Evolutionary conservation across 2,329 filamentous ascomycete species (phyloP).

Genomic region (Venturia asperata): DNA sequence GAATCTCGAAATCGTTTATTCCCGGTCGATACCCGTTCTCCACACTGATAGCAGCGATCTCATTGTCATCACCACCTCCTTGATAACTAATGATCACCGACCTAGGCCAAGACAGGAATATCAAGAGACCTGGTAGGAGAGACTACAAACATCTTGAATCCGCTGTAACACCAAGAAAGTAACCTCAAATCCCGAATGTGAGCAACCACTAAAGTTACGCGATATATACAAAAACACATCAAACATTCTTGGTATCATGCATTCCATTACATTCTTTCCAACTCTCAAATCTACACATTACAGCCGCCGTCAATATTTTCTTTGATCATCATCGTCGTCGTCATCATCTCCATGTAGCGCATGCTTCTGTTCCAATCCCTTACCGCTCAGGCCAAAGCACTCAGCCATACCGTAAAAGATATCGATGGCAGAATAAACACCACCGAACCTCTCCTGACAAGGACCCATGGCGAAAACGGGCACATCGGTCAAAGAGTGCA

Average conservation of each 20-base stretch:
- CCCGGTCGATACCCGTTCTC: neutral
- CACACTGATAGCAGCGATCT: neutral
- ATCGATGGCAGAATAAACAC: slow-evolving; percentile 63
- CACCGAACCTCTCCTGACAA: slow-evolving; percentile 69
- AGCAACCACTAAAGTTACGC: slow-evolving; percentile 9
- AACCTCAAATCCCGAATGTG: neutral
- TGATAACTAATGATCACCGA: too few relatives aligned
- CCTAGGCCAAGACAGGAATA: too few relatives aligned
- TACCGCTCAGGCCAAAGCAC: slow-evolving; percentile 51
- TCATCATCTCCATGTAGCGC: neutral
- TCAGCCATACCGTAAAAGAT: slow-evolving; percentile 68
- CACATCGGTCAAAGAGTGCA: slow-evolving; percentile 35
- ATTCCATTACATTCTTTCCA: neutral
- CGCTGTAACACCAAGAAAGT: too few relatives aligned
- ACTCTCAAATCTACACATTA: neutral
- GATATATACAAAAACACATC: neutral
- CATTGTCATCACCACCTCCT: neutral
- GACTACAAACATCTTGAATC: too few relatives aligned
- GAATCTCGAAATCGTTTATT: neutral
- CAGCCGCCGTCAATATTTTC: neutral
- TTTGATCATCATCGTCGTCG: neutral
- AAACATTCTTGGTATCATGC: neutral
- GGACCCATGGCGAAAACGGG: slow-evolving; percentile 68
- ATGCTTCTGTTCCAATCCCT: slow-evolving; percentile 13
- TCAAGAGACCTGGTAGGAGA: too few relatives aligned